Evolutionary conservation across 2,329 filamentous ascomycete species (phyloP).

Genomic region (Venturia carpophila): DNA sequence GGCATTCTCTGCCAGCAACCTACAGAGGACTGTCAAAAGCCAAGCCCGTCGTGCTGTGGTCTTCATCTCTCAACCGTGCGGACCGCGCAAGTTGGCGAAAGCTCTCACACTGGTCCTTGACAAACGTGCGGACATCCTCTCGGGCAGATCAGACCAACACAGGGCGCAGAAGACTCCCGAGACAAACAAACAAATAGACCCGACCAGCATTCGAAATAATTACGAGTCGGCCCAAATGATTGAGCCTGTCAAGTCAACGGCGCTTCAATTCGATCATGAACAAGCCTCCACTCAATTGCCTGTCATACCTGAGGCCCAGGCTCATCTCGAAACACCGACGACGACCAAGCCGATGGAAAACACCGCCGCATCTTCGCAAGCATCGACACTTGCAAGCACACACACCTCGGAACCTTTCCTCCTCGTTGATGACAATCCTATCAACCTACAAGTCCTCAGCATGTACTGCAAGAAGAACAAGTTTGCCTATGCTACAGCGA

Average conservation of each 20-base stretch:
- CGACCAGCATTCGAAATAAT: not conserved
- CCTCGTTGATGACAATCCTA: slow-evolving; percentile 34
- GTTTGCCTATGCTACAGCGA: slow-evolving; percentile 28
- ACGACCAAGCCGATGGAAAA: not conserved
- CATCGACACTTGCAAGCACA: not conserved
- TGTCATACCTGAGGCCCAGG: not conserved
- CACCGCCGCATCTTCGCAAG: not conserved
- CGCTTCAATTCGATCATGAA: not conserved
- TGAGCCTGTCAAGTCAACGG: not conserved
- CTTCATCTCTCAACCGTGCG: slow-evolving; percentile 14
- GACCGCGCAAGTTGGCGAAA: slow-evolving; percentile 9
- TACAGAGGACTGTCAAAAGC: not conserved
- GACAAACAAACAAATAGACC: no score
- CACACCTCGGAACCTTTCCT: slow-evolving; percentile 22
- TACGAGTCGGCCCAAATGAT: not conserved
- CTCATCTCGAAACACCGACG: not conserved
- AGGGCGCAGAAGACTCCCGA: not conserved
- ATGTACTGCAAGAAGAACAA: slow-evolving; percentile 30
- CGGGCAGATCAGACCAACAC: not conserved
- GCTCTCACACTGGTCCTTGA: not conserved
- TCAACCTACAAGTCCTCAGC: slow-evolving; percentile 30
- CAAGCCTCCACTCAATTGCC: not conserved
- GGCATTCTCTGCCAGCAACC: not conserved
- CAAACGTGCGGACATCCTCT: not conserved
- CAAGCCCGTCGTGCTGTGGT: not conserved